These are phyloP conservation scores for Prunus mume DNA, from an alignment of 306 rosid genomes.

Conservation along the genomic window DNA sequence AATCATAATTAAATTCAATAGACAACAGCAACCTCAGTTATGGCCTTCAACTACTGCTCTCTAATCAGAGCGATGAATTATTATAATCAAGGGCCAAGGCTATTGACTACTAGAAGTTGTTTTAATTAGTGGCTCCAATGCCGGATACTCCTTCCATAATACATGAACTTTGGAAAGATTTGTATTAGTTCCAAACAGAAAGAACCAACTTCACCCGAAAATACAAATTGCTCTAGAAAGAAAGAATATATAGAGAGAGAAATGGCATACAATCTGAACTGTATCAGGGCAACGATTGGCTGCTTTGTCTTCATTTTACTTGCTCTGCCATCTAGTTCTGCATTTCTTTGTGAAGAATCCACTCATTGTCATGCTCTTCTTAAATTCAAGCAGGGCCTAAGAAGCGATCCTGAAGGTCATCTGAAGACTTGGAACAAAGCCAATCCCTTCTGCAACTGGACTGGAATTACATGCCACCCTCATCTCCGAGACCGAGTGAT, in stretches of 20 bases:
- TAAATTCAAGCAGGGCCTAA: constrained; percentile 16
- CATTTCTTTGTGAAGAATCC: constrained; percentile 16
- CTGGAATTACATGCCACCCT: constrained; percentile 26
- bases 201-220: too few relatives aligned
- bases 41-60: too few relatives aligned
- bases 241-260: neutral
- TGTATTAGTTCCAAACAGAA: too few relatives aligned
- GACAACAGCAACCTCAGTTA: too few relatives aligned
- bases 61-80: too few relatives aligned
- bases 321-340: neutral
- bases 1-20: too few relatives aligned
- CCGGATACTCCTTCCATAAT: too few relatives aligned
- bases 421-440: constrained; percentile 23
- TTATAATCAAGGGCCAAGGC: too few relatives aligned
- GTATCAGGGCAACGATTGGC: neutral
- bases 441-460: constrained; percentile 38
- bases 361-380: constrained; percentile 21
- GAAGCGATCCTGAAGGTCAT: constrained; percentile 19
- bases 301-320: neutral
- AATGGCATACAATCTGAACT: neutral
- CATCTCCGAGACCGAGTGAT: constrained; percentile 4
- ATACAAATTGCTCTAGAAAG: neutral
- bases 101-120: too few relatives aligned
- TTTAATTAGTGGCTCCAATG: too few relatives aligned
- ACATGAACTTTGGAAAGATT: too few relatives aligned